Evolutionary conservation across 345 rosid species (phyloP), one percentile per base, ranked within the genome.

Genomic region (Dimocarpus longan): DNA sequence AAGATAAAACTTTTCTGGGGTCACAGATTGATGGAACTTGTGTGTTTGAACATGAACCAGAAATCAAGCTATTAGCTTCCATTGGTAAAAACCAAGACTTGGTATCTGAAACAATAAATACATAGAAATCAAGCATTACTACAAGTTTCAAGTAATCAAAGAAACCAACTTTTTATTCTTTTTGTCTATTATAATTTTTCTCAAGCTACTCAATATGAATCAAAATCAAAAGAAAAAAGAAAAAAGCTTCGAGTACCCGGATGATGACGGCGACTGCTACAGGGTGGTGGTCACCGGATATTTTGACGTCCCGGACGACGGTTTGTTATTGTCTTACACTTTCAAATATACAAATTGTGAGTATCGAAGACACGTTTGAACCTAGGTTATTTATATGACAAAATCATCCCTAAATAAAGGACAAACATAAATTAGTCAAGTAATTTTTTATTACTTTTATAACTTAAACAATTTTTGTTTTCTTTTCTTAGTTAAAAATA

Each of bases 61-160:
- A 77, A 19, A 70, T 76, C 70, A 82, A 68, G 46, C 62, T 72
- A 52, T 22, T 72, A 19, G 77, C 59, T 66, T 59, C 85, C 89
- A 84, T 86, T 66, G 75, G 42, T 32, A 57, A 62, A 21, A 22
- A 40, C 7, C 21, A 32, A 18, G 62, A 60, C 65, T 60, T 21
- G 65, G 22, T 21, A 60, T 19, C 65, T 60, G 65, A 60, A 60
- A 60, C 65, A 60, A 22, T 22, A 9, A 60, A 60, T 60, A 10
- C 22, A 21, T n/a, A 21, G 22, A 59, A 59, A 59, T 19, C 9
- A 59, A 59, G 22, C 64, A 59, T n/a, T 6, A 59, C 64, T 19
- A 59, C 24, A 21, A 59, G 24, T n/a, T 59, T 59, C 64, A 59
- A n/a, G 26, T 59, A 21, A n/a, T n/a, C 64, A 46, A 59, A n/a